These are phyloP conservation scores for Ceratocystis albifundus DNA, from an alignment of 2,329 filamentous ascomycete species.

Conservation along the genomic window DNA sequence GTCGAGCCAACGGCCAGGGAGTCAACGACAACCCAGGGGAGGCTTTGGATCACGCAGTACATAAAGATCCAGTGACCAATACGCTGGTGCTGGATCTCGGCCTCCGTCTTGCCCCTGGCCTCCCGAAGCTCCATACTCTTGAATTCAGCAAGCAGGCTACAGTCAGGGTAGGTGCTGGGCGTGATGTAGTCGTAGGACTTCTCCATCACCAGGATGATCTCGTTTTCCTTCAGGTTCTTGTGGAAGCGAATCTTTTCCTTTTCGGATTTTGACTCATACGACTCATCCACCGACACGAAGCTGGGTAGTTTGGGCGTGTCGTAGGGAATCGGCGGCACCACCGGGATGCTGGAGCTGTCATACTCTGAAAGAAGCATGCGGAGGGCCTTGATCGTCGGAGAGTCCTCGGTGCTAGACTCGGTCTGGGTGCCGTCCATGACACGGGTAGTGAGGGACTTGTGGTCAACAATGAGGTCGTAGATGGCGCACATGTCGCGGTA, in stretches of 20 bases:
- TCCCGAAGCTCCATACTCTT: constrained; percentile 60
- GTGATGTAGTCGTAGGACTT: constrained; percentile 71
- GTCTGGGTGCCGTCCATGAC: constrained; percentile 44
- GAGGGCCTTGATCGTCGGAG: constrained; percentile 56
- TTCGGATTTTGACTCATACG: constrained; percentile 50
- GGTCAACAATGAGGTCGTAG: constrained; percentile 81
- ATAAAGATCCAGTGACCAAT: constrained; percentile 73
- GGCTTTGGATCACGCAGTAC: constrained; percentile 63
- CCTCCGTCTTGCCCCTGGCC: constrained; percentile 49
- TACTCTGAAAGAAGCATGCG: constrained; percentile 76
- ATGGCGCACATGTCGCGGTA: constrained; percentile 78
- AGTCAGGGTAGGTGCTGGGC: constrained; percentile 29
- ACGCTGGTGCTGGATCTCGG: constrained; percentile 59
- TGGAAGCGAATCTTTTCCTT: constrained; percentile 67
- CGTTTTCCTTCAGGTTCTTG: constrained; percentile 63
- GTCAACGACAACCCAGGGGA: constrained; percentile 68
- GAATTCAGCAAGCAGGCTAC: constrained; percentile 57
- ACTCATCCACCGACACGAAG: constrained; percentile 53
- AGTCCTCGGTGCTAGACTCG: constrained; percentile 40
- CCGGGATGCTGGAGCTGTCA: constrained; percentile 77
- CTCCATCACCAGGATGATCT: constrained; percentile 64
- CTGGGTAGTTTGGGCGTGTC: constrained; percentile 70
- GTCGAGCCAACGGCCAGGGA: constrained; percentile 57
- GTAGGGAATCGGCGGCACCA: constrained; percentile 82
- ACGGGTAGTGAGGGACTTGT: constrained; percentile 64